Base-by-base conservation (phyloP, 495 filamentous ascomycete genomes). In the Cercophora scortea region DNA sequence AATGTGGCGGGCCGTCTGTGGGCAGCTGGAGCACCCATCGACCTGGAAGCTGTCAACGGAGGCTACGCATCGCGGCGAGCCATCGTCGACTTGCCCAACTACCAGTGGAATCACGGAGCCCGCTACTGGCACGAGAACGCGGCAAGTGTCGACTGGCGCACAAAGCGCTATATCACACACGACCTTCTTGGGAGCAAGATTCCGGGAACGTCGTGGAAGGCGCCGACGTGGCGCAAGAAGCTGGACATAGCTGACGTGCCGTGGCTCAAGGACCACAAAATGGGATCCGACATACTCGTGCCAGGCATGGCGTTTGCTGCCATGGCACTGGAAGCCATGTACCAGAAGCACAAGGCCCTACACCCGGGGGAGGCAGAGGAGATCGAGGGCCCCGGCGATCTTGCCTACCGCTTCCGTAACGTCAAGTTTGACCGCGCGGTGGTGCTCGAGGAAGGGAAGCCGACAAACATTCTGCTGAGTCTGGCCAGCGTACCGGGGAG, bases 151-250 rank as follows among this genome's bases (percentile, higher is more conserved):
- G 53, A 56, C 33, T 52, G 47, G 52, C 38, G 59, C 0, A 46
- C 32, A 15, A 36, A 36, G 3, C 4, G 25, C 10, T 61, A 44
- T 8, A 36, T 32, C 4, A 15, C 9, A 0, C 59, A 61, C 17
- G 56, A 58, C 8, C 45, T 61, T 1, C 41, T 61, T 0, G 59
- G 59, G 0, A 46, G 32, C n/a, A 49, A 50, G 42, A 33, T 45
- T 8, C 19, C 46, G 16, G 33, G 33, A 0, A 40, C 17, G 3
- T 32, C 51, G 5, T 51, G 42, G n/a, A 35, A 59, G 0, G 62
- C 73, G 4, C 54, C 71, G 0, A 50, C 56, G 1, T 82, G 76
- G 76, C 52, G 64, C 7, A 70, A 77, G 41, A 36, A 68, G 7
- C 45, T 82, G 1, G 53, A 59, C 2, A 13, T 65, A 0, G 47